Base-by-base conservation (phyloP, 192 early-diverging fungal species). In the Entomortierella lignicola region DNA sequence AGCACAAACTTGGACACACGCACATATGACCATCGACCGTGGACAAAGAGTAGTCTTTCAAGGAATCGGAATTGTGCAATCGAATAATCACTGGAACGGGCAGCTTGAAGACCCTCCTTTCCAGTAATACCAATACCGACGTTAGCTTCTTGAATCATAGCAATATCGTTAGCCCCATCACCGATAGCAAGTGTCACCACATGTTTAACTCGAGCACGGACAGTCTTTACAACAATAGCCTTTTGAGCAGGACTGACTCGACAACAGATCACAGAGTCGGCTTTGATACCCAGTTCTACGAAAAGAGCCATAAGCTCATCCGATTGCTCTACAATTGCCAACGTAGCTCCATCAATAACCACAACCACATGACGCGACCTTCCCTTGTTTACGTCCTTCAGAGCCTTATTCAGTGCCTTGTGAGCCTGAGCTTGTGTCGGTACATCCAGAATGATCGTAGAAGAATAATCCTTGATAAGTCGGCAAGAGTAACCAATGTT, bases 131-230 rank as follows among this genome's bases (percentile, higher is more conserved):
- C 96, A 39, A 98, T 91, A 15, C 96, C 96, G 29, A 97, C 92
- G 59, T 98, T 90, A 13, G 96, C 94, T 67, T 93, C 93, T 67
- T 97, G 93, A 65, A 98, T 95, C 96, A 98, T 98, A 23, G 93
- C 91, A 87, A 97, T 93, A 61, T 98, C 96, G 71, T 98, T 98
- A 55, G 93, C 96, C 18, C 96, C 96, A 52, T 98, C 96, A 39
- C 96, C 96, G 53, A 98, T 95, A 13, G 92, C 93, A 44, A 94
- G 70, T 25, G 93, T 95, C 59, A 93, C 87, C 15, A 82, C 72
- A 21, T 82, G 51, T 23, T 72, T 83, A 39, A 66, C 61, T 62
- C 81, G 72, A 27, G 57, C 83, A 3, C 90, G 87, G 60, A 92
- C 89, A 44, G 85, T 86, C 66, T 89, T 85, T 57, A 97, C 96